phyloP scores from a whole-genome alignment of 495 filamentous ascomycete species.

The Chaetomium cochliodes region DNA sequence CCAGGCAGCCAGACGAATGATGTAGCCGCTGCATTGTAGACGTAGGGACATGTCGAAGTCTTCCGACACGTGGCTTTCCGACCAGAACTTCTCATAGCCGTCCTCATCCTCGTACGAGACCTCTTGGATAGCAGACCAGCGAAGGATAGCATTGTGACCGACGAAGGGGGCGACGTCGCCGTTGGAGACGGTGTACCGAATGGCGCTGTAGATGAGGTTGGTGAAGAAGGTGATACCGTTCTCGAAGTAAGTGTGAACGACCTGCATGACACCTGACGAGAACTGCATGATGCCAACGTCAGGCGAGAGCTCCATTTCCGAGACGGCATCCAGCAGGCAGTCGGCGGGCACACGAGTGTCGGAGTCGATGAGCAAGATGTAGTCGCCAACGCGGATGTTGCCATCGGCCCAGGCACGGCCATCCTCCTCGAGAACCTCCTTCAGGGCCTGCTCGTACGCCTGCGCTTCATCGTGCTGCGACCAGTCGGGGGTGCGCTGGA shows the following conservation, averaged over 20 bases:
- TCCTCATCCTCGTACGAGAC: constrained; percentile 67
- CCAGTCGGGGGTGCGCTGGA: constrained; percentile 61
- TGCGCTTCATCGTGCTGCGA: constrained; percentile 66
- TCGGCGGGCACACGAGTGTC: constrained; percentile 74
- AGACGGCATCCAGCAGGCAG: constrained; percentile 73
- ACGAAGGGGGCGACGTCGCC: constrained; percentile 81
- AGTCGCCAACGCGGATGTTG: constrained; percentile 76
- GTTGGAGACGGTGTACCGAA: constrained; percentile 74
- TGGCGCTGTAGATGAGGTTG: constrained; percentile 76
- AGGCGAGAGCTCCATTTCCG: constrained; percentile 76
- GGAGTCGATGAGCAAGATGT: constrained; percentile 73
- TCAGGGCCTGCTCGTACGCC: constrained; percentile 65
- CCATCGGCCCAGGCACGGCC: constrained; percentile 77
- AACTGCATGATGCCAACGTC: constrained; percentile 82
- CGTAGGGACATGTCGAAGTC: constrained; percentile 86
- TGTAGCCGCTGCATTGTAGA: constrained; percentile 69
- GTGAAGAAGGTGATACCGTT: constrained; percentile 84
- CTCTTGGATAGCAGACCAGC: constrained; percentile 76
- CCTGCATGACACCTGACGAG: constrained; percentile 80
- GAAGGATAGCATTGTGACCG: constrained; percentile 75
- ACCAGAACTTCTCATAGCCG: constrained; percentile 79
- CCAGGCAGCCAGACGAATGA: constrained; percentile 72
- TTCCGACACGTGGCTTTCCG: constrained; percentile 76
- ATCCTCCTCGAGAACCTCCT: constrained; percentile 66
- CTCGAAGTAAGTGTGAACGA: constrained; percentile 69